A percentile compares a stretch with the other conserved stretches of the same genome.
phyloP scores from a whole-genome alignment of 495 filamentous ascomycete genomes.

The Annulohypoxylon moriforme region DNA sequence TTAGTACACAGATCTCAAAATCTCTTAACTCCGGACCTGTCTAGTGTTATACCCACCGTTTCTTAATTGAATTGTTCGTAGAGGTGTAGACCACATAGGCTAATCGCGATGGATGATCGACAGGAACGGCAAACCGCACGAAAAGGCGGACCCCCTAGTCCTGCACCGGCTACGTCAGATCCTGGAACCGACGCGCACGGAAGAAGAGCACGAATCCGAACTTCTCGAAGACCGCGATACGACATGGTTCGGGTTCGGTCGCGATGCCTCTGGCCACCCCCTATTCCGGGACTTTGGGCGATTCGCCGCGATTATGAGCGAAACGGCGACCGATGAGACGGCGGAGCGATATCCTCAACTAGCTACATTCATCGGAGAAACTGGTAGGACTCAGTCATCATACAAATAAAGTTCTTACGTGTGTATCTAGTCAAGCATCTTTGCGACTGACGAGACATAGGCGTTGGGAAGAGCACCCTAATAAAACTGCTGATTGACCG shows the following conservation, averaged over 20 bases:
- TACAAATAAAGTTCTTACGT: slow-evolving; percentile 40
- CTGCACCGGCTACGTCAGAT: slow-evolving; percentile 46
- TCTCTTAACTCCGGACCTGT: slow-evolving; percentile 36
- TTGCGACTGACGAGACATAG: slow-evolving; percentile 43
- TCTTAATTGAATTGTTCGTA: slow-evolving; percentile 16
- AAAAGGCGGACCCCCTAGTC: slow-evolving; percentile 47
- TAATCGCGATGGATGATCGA: slow-evolving; percentile 50
- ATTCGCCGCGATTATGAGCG: slow-evolving; percentile 55
- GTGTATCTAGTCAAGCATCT: slow-evolving; percentile 43
- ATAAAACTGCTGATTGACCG: slow-evolving; percentile 64
- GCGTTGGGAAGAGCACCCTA: slow-evolving; percentile 69
- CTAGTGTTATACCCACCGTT: slow-evolving; percentile 26
- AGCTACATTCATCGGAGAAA: slow-evolving; percentile 63
- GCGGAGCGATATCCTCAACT: slow-evolving; percentile 55
- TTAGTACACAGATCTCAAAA: slow-evolving; percentile 46
- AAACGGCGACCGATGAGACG: slow-evolving; percentile 43
- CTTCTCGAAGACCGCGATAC: slow-evolving; percentile 57
- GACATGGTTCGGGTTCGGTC: slow-evolving; percentile 61
- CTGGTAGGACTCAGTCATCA: slow-evolving; percentile 45
- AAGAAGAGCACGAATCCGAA: slow-evolving; percentile 46
- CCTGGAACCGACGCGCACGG: slow-evolving; percentile 45
- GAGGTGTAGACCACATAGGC: slow-evolving; percentile 43
- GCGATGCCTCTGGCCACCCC: slow-evolving; percentile 46
- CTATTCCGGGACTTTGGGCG: slow-evolving; percentile 56
- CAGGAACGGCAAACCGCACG: slow-evolving; percentile 49